Evolutionary conservation across 768 basidiomycete genomes (phyloP), one percentile per base, ranked within the genome.

Genomic region (Exsudoporus frostii): DNA sequence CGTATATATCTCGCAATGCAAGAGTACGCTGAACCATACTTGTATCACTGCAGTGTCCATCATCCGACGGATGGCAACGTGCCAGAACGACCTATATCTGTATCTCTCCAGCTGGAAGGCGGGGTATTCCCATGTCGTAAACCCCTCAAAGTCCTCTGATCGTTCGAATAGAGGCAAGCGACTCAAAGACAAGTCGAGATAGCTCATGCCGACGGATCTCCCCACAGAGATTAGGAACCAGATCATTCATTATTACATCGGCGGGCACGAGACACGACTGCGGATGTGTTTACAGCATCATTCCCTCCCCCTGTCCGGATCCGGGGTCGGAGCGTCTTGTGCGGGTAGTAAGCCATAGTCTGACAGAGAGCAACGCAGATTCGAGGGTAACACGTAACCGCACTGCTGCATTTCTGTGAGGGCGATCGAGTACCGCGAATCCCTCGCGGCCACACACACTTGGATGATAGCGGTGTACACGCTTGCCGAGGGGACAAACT

Each of bases 341-440:
- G 45, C 34, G 24, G 55, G 5, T 19, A 50, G 17, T 14, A 67
- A 24, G 6, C 54, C 42, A 14, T 53, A 19, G 39, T 52, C 48
- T 24, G 56, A 65, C 50, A 81, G 69, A 48, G 70, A 70, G 42
- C 46, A 57, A 56, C 65, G 58, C 15, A 81, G 60, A 24, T 27
- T 49, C 4, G 40, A 22, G 42, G 73, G 64, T 11, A 77, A 52
- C 15, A 51, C 50, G 63, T 88, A 81, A 14, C 85, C 85, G 51
- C 76, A 75, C 56, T 84, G 77, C 49, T 68, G 65, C 85, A 93
- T 80, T 72, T 95, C 92, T 45, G 86, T 76, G 39, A 88, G 50
- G 10, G 86, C 88, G 34, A 88, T 62, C 37, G 74, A 69, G 71
- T 80, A 83, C 44, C 92, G 81, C 15, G 75, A 59, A 65, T 95